Evolutionary conservation across 2,329 filamentous ascomycete genomes (phyloP).

Genomic region (Penicillium sumatraense): DNA sequence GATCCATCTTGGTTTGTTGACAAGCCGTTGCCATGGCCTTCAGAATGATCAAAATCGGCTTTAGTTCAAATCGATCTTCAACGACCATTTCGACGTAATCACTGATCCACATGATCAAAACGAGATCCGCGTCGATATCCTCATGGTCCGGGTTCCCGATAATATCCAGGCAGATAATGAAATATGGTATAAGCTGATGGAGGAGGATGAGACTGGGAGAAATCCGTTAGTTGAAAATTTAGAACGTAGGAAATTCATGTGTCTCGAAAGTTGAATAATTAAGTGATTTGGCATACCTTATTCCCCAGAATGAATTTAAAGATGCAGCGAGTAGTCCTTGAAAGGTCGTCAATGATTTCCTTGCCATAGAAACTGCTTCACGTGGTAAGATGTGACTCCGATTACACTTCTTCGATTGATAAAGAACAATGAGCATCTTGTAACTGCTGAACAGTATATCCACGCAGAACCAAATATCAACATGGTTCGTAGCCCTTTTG

Average conservation of each 20-base stretch:
- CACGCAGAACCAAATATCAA: constrained; percentile 22
- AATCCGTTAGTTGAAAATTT: neutral
- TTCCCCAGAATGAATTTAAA: neutral
- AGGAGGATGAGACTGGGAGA: constrained; percentile 16
- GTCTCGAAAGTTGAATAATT: no score
- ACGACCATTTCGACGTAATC: constrained; percentile 11
- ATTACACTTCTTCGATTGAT: constrained; percentile 19
- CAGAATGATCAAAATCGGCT: constrained; percentile 5
- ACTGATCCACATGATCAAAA: constrained; percentile 11
- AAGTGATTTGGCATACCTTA: no score
- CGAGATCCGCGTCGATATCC: constrained; percentile 7
- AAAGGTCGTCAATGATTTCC: neutral
- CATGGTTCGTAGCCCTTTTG: constrained; percentile 11
- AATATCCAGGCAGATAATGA: constrained; percentile 16
- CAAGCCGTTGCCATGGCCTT: constrained; percentile 1
- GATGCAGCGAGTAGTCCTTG: neutral
- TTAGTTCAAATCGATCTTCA: constrained; percentile 13
- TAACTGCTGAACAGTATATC: constrained; percentile 24
- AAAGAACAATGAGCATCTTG: constrained; percentile 25
- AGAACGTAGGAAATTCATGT: no score
- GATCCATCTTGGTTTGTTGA: neutral
- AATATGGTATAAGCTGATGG: constrained; percentile 20
- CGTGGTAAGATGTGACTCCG: constrained; percentile 5
- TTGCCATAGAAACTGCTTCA: constrained; percentile 12
- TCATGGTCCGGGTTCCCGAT: constrained; percentile 10